These are phyloP conservation scores for Calonectria montana DNA, from an alignment of 2,329 filamentous ascomycete genomes.

Conservation along the genomic window DNA sequence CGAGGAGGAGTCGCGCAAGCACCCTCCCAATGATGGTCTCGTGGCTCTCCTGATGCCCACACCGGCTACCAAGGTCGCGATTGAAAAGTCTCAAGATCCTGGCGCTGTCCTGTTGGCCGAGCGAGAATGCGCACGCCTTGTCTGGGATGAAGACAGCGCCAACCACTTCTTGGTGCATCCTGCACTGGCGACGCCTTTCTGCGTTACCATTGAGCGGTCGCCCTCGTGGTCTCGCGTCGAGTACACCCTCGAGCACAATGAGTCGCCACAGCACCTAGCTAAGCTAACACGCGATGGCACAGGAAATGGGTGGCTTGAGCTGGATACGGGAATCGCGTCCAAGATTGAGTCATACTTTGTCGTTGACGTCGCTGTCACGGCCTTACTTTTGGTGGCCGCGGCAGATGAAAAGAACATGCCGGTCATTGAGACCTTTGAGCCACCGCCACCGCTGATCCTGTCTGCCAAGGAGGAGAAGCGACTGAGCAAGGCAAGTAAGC, in stretches of 20 bases:
- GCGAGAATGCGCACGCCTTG: constrained; percentile 75
- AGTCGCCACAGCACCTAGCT: constrained; percentile 70
- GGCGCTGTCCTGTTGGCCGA: constrained; percentile 72
- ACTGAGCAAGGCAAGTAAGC: constrained; percentile 45
- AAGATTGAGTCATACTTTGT: constrained; percentile 72
- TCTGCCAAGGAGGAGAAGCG: constrained; percentile 41
- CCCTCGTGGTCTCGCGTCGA: constrained; percentile 70
- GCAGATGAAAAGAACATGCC: constrained; percentile 63
- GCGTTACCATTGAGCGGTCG: constrained; percentile 67
- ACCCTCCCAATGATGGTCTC: constrained; percentile 70
- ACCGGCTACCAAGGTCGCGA: constrained; percentile 71
- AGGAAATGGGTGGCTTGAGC: constrained; percentile 69
- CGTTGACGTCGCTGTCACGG: constrained; percentile 70
- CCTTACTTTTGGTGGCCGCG: constrained; percentile 69
- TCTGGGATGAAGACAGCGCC: constrained; percentile 74
- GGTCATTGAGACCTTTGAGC: constrained; percentile 65
- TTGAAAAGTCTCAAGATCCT: constrained; percentile 69
- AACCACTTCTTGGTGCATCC: constrained; percentile 74
- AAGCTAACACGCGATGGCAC: constrained; percentile 70
- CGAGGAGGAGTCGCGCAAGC: constrained; percentile 64
- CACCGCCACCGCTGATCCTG: constrained; percentile 58
- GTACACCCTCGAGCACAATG: constrained; percentile 74
- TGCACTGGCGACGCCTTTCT: constrained; percentile 71
- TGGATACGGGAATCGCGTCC: constrained; percentile 70
- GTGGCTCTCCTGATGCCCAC: constrained; percentile 77